Conservation (phyloP, 2,329 filamentous ascomycete genomes). For the Microsporum canis region DNA sequence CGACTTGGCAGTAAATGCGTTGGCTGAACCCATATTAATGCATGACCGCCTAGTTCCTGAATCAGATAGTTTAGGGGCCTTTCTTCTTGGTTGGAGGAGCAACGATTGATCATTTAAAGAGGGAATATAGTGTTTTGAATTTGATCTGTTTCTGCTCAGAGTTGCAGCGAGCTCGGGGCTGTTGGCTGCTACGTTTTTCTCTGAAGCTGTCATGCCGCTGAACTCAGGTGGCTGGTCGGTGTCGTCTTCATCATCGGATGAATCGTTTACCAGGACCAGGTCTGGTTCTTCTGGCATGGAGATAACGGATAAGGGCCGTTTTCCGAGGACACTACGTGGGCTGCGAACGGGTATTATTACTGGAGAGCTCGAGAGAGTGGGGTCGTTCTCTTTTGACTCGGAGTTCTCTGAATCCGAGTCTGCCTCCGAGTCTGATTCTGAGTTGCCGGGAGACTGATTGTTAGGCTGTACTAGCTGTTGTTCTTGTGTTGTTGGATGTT, state of each 20-base stretch:
- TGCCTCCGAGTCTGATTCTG: slow-evolving; percentile 21
- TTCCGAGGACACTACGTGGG: slow-evolving; percentile 27
- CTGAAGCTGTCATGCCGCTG: slow-evolving; percentile 25
- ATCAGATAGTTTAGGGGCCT: slow-evolving; percentile 10
- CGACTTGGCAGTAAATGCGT: neutral
- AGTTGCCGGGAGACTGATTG: slow-evolving; percentile 13
- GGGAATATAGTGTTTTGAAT: slow-evolving; percentile 3
- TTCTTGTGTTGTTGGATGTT: slow-evolving; percentile 6
- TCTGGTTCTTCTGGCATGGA: slow-evolving; percentile 26
- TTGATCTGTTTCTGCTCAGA: neutral
- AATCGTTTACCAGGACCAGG: slow-evolving; percentile 21
- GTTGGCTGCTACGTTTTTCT: slow-evolving; percentile 34
- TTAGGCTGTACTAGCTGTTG: slow-evolving; percentile 4
- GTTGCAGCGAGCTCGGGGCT: neutral
- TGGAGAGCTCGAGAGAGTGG: slow-evolving; percentile 30
- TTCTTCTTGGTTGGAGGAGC: neutral
- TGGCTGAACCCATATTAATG: neutral
- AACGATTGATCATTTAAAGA: neutral
- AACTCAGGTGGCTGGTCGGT: slow-evolving; percentile 3
- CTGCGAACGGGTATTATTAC: slow-evolving; percentile 27
- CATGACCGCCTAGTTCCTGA: neutral
- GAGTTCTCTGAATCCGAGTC: slow-evolving; percentile 24
- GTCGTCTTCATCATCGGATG: slow-evolving; percentile 20
- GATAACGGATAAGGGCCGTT: slow-evolving; percentile 36
- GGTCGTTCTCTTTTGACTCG: slow-evolving; percentile 41